Percentiles rank a stretch among this genome's conserved stretches.
These are phyloP conservation scores for Ustilago vetiveriae DNA, from an alignment of 1,284 basidiomycete species.

Conservation along the genomic window DNA sequence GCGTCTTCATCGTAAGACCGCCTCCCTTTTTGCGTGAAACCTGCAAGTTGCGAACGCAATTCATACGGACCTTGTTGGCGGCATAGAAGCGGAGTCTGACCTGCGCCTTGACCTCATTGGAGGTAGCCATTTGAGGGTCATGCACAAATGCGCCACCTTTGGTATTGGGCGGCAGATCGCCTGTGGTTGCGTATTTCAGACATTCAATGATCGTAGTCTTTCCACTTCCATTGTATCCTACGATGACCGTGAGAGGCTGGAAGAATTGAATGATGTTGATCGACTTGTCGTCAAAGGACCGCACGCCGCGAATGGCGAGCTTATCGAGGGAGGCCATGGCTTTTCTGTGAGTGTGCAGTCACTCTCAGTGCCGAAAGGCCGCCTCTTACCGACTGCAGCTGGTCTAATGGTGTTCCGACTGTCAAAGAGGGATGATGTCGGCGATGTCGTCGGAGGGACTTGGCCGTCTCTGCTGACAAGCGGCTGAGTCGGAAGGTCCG, in stretches of 20 bases:
- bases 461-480: not conserved
- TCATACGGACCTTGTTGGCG: slow-evolving; percentile 78
- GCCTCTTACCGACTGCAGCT: no score
- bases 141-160: slow-evolving; percentile 98
- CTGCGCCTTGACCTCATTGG: slow-evolving; percentile 98
- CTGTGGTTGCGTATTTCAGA: slow-evolving; percentile 97
- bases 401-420: no score
- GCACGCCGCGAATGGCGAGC: slow-evolving; percentile 67
- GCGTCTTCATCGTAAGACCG: slow-evolving; percentile 93
- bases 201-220: slow-evolving; percentile 99
- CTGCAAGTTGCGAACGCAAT: slow-evolving; percentile 90
- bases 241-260: slow-evolving; percentile 96
- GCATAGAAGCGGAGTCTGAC: slow-evolving; percentile 93
- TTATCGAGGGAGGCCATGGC: slow-evolving; percentile 64
- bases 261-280: slow-evolving; percentile 97
- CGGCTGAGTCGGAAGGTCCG: slow-evolving; percentile 16
- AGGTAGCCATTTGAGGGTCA: slow-evolving; percentile 95
- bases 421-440: no score
- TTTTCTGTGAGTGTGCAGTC: not conserved
- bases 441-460: not conserved
- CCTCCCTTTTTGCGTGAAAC: slow-evolving; percentile 80
- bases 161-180: slow-evolving; percentile 95
- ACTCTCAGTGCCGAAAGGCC: not conserved
- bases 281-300: slow-evolving; percentile 78
- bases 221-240: slow-evolving; percentile 97